phyloP scores from a whole-genome alignment of 148 eudicot species.

The Dysphania ambrosioides region DNA sequence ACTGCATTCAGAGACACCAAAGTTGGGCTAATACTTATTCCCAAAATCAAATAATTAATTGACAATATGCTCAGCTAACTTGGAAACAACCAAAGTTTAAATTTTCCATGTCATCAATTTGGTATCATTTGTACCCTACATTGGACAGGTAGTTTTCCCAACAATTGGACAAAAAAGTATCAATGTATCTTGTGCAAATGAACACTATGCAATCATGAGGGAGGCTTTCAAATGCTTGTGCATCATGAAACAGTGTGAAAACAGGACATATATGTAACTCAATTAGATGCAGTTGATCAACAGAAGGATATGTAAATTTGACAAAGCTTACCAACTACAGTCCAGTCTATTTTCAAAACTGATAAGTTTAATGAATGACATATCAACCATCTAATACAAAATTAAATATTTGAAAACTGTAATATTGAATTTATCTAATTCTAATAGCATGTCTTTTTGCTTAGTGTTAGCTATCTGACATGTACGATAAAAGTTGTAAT shows the following conservation, averaged over 20 bases:
- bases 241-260: too few species aligned
- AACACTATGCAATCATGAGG: not conserved
- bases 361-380: not conserved
- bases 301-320: conserved; percentile 12
- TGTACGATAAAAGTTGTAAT: too few species aligned
- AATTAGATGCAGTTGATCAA: conserved; percentile 14
- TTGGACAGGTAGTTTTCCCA: not conserved
- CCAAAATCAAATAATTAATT: not conserved
- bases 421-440: not conserved
- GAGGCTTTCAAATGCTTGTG: too few species aligned
- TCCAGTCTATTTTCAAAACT: not conserved
- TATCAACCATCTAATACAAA: not conserved
- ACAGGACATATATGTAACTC: not conserved
- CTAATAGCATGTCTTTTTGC: too few species aligned
- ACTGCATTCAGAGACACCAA: not conserved
- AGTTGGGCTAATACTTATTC: too few species aligned
- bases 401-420: not conserved
- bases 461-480: too few species aligned
- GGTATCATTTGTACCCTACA: not conserved
- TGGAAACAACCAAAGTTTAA: not conserved
- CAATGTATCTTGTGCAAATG: not conserved
- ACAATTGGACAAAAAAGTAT: not conserved
- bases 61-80: not conserved
- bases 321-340: conserved; percentile 12
- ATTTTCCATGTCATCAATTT: not conserved